Conservation (phyloP, 2,329 filamentous ascomycete species). For the Coniochaeta sp. region DNA sequence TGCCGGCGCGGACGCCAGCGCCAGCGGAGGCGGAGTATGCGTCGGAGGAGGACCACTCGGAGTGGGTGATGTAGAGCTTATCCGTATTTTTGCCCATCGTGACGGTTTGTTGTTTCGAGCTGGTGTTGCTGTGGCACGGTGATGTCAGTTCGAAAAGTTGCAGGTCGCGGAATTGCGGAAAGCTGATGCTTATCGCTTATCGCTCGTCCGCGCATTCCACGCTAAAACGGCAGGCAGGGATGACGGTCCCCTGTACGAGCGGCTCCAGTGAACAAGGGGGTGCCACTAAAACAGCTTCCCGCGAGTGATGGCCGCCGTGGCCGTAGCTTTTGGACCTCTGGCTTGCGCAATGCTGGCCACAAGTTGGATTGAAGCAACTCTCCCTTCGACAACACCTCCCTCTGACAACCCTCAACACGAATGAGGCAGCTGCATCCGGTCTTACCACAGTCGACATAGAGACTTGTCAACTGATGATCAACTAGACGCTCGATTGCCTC, state of each 20-base stretch:
- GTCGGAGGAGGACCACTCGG: slow-evolving; percentile 91
- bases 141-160: not conserved
- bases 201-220: too few species aligned
- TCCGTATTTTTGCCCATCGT: slow-evolving; percentile 47
- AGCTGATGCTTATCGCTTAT: slow-evolving; percentile 2
- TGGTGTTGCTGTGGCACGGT: not conserved
- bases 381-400: too few species aligned
- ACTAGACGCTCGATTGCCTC: not conserved
- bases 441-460: too few species aligned
- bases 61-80: slow-evolving; percentile 78
- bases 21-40: slow-evolving; percentile 77
- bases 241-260: not conserved
- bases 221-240: too few species aligned
- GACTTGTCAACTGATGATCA: not conserved
- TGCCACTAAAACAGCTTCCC: not conserved
- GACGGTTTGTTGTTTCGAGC: not conserved
- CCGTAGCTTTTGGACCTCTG: slow-evolving; percentile 1
- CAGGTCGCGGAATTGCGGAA: not conserved
- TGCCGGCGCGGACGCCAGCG: slow-evolving; percentile 51
- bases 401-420: too few species aligned
- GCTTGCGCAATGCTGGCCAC: not conserved
- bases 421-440: too few species aligned
- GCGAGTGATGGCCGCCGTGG: not conserved
- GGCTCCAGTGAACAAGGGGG: not conserved
- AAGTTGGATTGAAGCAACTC: too few species aligned